Evolutionary conservation across 768 basidiomycete genomes (phyloP).

Genomic region (Lactarius akahatsu): DNA sequence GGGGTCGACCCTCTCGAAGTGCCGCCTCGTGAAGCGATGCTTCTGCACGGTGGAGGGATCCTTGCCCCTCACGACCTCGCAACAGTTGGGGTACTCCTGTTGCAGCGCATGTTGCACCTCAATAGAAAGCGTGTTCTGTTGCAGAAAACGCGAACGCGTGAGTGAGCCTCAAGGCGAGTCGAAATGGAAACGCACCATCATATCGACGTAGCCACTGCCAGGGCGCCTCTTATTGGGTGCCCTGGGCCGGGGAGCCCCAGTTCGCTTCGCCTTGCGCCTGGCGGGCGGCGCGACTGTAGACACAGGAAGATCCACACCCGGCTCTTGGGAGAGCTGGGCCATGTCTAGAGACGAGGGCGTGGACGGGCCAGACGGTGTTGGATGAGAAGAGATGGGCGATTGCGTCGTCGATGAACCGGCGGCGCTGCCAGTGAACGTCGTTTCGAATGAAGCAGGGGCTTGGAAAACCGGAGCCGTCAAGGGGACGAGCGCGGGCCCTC

Average conservation of each 20-base stretch:
- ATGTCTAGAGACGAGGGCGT: neutral
- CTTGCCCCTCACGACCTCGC: neutral
- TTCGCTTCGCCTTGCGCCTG: neutral
- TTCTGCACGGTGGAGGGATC: constrained; percentile 8
- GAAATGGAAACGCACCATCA: constrained; percentile 10
- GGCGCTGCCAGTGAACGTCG: neutral
- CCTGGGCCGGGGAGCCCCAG: neutral
- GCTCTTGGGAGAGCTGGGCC: neutral
- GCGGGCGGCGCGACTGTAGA: neutral
- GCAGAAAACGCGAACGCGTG: neutral
- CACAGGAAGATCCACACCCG: no score
- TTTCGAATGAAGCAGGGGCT: neutral
- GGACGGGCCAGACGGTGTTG: neutral
- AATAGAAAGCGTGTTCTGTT: neutral
- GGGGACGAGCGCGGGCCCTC: neutral
- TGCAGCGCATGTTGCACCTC: neutral
- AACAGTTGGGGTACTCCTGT: neutral
- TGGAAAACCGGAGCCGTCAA: neutral
- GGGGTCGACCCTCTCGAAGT: rapidly evolving
- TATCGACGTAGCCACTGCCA: neutral
- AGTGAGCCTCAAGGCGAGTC: neutral
- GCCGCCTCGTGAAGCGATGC: constrained; percentile 5
- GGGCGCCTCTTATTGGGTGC: constrained; percentile 1
- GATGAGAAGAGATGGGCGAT: neutral
- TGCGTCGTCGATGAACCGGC: neutral